phyloP scores from a whole-genome alignment of 768 basidiomycete genomes.

The Agaricus subrufescens region DNA sequence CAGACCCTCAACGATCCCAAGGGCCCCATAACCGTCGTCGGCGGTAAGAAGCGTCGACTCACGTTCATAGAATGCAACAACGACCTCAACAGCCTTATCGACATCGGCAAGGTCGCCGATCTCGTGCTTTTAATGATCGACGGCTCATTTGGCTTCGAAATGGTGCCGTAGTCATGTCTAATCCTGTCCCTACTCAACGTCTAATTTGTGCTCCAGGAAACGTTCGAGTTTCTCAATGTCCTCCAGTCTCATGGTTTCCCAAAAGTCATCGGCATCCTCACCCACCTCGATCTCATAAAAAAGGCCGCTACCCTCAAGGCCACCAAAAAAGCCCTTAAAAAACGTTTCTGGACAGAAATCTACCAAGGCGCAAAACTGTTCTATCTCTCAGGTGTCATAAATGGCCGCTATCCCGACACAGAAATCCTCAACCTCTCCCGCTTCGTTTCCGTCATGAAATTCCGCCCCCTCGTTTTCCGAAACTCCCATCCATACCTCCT shows the following conservation, averaged over 20 bases:
- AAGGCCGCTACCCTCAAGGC: slow-evolving; percentile 79
- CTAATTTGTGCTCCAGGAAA: slow-evolving; percentile 59
- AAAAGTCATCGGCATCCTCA: slow-evolving; percentile 94
- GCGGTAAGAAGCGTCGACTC: slow-evolving; percentile 88
- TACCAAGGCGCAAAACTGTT: slow-evolving; percentile 98
- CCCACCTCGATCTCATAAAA: slow-evolving; percentile 96
- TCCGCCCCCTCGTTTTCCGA: slow-evolving; percentile 93
- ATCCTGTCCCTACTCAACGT: neutral
- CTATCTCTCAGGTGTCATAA: slow-evolving; percentile 94
- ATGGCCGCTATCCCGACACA: slow-evolving; percentile 94
- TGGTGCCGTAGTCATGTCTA: slow-evolving; percentile 53
- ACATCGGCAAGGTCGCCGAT: slow-evolving; percentile 95
- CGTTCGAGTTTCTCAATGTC: slow-evolving; percentile 97
- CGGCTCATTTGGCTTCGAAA: slow-evolving; percentile 97
- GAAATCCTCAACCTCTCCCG: slow-evolving; percentile 95
- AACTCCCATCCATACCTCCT: slow-evolving; percentile 95
- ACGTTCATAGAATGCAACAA: slow-evolving; percentile 98
- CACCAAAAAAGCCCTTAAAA: slow-evolving; percentile 93
- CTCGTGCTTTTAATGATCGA: slow-evolving; percentile 97
- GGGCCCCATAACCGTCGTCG: slow-evolving; percentile 93
- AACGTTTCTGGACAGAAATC: slow-evolving; percentile 99
- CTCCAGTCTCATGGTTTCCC: slow-evolving; percentile 97
- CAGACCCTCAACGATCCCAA: slow-evolving; percentile 86
- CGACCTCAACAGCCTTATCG: slow-evolving; percentile 97
- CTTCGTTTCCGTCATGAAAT: slow-evolving; percentile 98